phyloP scores from a whole-genome alignment of 2,329 filamentous ascomycete species.

The Aspergillus pseudonomiae region DNA sequence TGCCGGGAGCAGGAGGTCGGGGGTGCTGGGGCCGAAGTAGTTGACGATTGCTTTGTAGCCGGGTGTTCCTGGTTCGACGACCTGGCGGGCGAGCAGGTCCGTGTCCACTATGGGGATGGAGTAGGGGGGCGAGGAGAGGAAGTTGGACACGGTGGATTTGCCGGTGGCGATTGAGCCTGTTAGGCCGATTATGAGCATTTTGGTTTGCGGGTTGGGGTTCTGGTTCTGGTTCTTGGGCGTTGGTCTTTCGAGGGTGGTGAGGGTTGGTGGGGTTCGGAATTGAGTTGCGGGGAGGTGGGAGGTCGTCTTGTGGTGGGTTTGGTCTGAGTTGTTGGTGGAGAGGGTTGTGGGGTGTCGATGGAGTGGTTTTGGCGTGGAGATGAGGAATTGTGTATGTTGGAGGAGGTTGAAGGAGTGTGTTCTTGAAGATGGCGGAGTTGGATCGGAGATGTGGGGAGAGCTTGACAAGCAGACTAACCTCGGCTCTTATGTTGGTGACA shows the following conservation, averaged over 20 bases:
- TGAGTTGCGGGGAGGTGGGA: neutral
- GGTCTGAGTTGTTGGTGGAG: neutral
- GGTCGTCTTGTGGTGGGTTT: neutral
- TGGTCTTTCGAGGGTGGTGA: neutral
- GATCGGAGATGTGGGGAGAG: slow-evolving; percentile 15
- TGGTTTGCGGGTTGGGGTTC: neutral
- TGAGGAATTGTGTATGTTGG: neutral
- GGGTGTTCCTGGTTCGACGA: slow-evolving; percentile 86
- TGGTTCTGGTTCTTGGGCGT: neutral
- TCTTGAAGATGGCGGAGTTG: neutral
- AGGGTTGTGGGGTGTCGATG: neutral
- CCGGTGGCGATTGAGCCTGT: slow-evolving; percentile 97
- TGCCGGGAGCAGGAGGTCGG: slow-evolving; percentile 74
- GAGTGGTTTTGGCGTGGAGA: neutral
- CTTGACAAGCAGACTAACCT: neutral
- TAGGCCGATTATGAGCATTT: slow-evolving; percentile 91
- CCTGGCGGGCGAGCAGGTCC: slow-evolving; percentile 86
- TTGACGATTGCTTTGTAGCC: slow-evolving; percentile 82
- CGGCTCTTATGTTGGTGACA: neutral
- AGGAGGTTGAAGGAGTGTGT: neutral
- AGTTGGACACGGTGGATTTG: slow-evolving; percentile 89
- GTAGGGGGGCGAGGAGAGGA: slow-evolving; percentile 80
- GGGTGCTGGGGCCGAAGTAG: slow-evolving; percentile 80
- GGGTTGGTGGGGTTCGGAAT: neutral
- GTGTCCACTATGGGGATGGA: slow-evolving; percentile 90